Evolutionary conservation across 345 rosid genomes (phyloP), one percentile per base, ranked within the genome.

Genomic region (Tarenaya hassleriana): DNA sequence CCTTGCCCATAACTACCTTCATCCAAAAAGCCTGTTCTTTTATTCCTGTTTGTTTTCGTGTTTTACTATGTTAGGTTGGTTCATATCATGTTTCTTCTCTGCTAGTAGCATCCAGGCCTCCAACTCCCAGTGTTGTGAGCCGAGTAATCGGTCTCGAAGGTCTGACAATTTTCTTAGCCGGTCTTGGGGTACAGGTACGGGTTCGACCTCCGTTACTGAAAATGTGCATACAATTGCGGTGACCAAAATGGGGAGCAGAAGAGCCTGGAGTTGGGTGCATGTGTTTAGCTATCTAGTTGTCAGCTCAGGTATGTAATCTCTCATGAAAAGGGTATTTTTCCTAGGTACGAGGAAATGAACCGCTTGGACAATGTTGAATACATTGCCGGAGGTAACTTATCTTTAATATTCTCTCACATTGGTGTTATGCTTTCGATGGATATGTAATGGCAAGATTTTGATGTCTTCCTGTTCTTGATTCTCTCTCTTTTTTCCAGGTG

Each of bases 151-250:
- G 98, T 62, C 92, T 92, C 41, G 98, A 92, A 73, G 98, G 98
- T 19, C 62, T 88, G 58, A 76, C 80, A 38, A 84, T 96, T 59
- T 48, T 92, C 74, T 62, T 92, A 77, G 98, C 98, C 41, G 98
- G 98, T 74, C 77, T 92, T 92, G 98, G 96, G 98, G 98, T 14
- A 88, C 81, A 16, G 98, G 98, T 73, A 88, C 88, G 27, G 98
- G 98, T 40, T 92, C 96, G 12, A 81, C 95, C 21, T 83, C 96
- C 7, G 71, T 92, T 40, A 88, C 98, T 12, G 98, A 92, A 74
- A 92, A 92, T 43, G 96, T 92, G 69, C 98, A 92, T 69, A 92
- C 98, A 16, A 79, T 88, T 41, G 98, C 98, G 21, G 98, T 92
- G 51, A 84, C 96, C 39, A 92, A 88, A 77, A 81, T 92, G 95